Evolutionary conservation across 495 filamentous ascomycete species (phyloP).

Genomic region (Tuber umbilicatum): DNA sequence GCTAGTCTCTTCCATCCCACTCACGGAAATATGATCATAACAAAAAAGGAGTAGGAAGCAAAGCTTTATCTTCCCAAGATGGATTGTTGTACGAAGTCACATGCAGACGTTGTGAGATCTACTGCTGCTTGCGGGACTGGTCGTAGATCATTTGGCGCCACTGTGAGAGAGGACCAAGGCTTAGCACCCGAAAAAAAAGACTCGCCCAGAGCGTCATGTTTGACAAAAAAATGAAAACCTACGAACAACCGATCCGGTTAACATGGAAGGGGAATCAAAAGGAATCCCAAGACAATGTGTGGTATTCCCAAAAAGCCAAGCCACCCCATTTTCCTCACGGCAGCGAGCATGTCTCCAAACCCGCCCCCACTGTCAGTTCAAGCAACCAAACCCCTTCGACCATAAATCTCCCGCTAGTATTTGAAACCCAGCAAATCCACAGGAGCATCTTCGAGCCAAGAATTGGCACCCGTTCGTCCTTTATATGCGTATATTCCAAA

Average conservation of each 20-base stretch:
- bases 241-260: background rate
- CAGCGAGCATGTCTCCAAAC: conserved; percentile 14
- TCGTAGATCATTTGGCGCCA: conserved; percentile 32
- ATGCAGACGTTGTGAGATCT: conserved; percentile 35
- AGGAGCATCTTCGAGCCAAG: background rate
- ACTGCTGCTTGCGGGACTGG: conserved; percentile 27
- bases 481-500: background rate
- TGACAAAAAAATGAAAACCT: background rate
- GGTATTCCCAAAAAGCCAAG: conserved; percentile 4
- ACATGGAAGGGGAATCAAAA: background rate
- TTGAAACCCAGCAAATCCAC: background rate
- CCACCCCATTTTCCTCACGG: conserved; percentile 6
- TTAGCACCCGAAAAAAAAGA: conserved; percentile 5
- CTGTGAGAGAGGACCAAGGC: background rate
- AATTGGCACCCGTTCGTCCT: background rate
- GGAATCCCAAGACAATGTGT: background rate
- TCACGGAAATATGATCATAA: background rate
- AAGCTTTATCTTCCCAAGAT: conserved; percentile 17
- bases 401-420: background rate
- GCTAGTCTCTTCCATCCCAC: background rate
- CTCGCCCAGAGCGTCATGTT: background rate
- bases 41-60: conserved; percentile 8
- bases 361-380: background rate
- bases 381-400: background rate
- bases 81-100: conserved; percentile 28